A percentile compares a stretch with the other conserved stretches of the same genome.
Conservation (phyloP, 2,329 filamentous ascomycete species). For the Celoporthe dispersa region DNA sequence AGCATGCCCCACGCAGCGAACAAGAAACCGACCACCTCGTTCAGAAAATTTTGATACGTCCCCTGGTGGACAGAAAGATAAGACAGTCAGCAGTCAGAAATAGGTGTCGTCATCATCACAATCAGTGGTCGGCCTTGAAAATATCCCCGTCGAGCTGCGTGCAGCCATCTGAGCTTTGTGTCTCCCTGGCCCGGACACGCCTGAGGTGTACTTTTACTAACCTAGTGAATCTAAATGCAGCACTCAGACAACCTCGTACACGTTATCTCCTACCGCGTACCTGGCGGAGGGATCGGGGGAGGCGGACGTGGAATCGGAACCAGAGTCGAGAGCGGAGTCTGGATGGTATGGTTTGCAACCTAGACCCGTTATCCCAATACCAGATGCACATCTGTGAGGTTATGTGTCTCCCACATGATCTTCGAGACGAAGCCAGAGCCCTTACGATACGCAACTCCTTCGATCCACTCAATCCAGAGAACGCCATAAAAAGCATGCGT, state of each 20-base stretch:
- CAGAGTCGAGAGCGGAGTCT: no score
- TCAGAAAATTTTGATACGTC: not conserved
- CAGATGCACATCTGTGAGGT: not conserved
- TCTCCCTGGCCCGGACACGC: constrained; percentile 8
- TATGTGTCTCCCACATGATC: constrained; percentile 16
- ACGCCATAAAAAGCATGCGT: no score
- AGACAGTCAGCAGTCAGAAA: no score
- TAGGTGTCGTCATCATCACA: not conserved
- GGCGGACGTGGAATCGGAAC: no score
- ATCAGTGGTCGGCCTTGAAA: constrained; percentile 2
- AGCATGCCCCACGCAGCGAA: no score
- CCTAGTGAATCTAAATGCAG: not conserved
- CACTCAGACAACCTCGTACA: no score
- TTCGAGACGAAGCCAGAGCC: constrained; percentile 14
- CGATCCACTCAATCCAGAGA: no score
- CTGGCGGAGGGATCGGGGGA: no score
- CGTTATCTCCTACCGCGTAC: no score
- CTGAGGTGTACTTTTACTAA: constrained; percentile 20
- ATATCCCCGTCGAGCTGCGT: constrained; percentile 16
- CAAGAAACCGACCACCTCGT: no score
- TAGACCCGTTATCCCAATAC: not conserved
- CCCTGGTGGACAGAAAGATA: not conserved
- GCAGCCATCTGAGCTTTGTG: constrained; percentile 12
- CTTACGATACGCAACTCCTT: no score
- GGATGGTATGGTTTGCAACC: not conserved